Base-by-base conservation (phyloP, 2,329 filamentous ascomycete genomes). In the Phoma sp. region DNA sequence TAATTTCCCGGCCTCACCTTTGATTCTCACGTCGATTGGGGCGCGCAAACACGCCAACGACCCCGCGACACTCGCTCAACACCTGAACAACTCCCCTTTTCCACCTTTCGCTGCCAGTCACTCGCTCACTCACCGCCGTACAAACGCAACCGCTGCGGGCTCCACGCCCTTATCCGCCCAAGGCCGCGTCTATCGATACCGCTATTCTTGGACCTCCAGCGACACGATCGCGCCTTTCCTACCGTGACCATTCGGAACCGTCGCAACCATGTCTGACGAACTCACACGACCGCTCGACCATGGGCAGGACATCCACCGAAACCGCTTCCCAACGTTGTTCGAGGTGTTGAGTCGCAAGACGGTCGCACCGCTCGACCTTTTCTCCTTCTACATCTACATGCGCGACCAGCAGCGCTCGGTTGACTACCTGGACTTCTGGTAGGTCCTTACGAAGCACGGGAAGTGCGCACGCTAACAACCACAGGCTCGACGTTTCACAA, bases 311-410 rank as follows among this genome's bases (percentile, higher is more conserved):
- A 59, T 66, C 47, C 57, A 78, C 66, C 88, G 95, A 69, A 96
- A 96, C 74, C 86, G 95, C 62, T 85, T 99, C 54, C 95, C 95
- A 39, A 97, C 92, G 1, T 85, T 99, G 45, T 97, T 96, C 73
- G 96, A 99, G 78, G 95, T 99, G 50, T 81, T 99, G 57, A 96
- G 92, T 73, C 87, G 96, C 64, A 88, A 92, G 61, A 99, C 95
- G n/a, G 83, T 96, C 17, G 91, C 96, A 42, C 95, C 95, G 0
- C 93, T 99, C 53, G 96, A 99, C 72, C 83, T 99, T 10, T 99
- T 96, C 77, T 97, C 93, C 2, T 99, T 99, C 80, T 99, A 99
- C 78, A 99, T 99, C 68, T 99, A 96, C 78, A 99, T 99, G 95
- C 87, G 95, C 69, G 96, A 99, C 76, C 93, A 97, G 77, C 95